Conservation (phyloP, 176 grass and related monocot species). For the Pontederia crassipes region DNA sequence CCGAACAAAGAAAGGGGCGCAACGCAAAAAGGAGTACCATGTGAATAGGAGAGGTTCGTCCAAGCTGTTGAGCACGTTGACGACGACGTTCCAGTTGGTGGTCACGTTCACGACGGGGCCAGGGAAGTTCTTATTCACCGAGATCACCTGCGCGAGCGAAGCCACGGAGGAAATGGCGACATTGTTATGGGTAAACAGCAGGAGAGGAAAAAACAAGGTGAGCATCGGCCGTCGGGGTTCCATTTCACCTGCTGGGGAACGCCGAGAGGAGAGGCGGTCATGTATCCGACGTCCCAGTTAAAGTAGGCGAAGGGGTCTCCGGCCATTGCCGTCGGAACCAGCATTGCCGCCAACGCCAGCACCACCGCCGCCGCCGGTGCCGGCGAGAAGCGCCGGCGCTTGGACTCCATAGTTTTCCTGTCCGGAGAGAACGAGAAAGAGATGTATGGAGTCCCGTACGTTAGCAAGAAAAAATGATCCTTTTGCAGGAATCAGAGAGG, state of each 20-base stretch:
- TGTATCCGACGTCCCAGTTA: conserved; percentile 24
- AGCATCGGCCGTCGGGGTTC: too few species aligned
- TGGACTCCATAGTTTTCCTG: too few species aligned
- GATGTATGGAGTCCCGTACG: too few species aligned
- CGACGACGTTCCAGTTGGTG: conserved; percentile 26
- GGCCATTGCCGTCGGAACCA: not conserved
- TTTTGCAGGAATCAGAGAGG: too few species aligned
- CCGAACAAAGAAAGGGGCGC: not conserved
- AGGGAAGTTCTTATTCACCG: conserved; percentile 16
- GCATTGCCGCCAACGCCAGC: not conserved
- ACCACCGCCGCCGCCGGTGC: not conserved
- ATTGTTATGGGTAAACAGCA: not conserved
- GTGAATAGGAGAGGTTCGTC: conserved; percentile 20
- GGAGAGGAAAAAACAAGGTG: not conserved
- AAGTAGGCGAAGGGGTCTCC: conserved; percentile 19
- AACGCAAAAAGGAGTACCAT: not conserved
- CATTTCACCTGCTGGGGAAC: conserved; percentile 13
- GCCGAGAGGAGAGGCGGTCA: conserved; percentile 25
- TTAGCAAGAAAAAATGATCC: too few species aligned
- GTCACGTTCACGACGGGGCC: conserved; percentile 19
- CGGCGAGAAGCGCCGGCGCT: not conserved
- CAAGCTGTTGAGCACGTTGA: conserved; percentile 24
- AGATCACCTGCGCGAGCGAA: conserved; percentile 15
- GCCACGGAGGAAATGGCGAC: not conserved
- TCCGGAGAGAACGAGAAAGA: too few species aligned